These are phyloP conservation scores for Aspergillus fijiensis DNA, from an alignment of 2,329 filamentous ascomycete genomes.

Conservation along the genomic window DNA sequence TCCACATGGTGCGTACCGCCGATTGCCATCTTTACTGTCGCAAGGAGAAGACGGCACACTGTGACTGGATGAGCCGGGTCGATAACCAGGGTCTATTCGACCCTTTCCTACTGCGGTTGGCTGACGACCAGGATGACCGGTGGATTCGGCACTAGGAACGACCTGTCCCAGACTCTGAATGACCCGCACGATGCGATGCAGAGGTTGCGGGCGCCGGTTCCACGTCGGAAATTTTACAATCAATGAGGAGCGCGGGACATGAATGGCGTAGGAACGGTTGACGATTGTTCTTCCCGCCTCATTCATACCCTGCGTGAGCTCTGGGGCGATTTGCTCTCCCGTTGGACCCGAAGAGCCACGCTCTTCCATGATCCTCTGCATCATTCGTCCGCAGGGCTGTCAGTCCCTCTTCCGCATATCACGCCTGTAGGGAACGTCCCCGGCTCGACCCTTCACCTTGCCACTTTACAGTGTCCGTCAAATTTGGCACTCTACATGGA, in stretches of 20 bases:
- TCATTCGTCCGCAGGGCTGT: slow-evolving; percentile 11
- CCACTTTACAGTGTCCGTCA: slow-evolving; percentile 10
- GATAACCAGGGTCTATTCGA: slow-evolving; percentile 22
- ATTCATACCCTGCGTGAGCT: slow-evolving; percentile 2
- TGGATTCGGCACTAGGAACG: slow-evolving; percentile 21
- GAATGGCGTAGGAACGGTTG: slow-evolving; percentile 7
- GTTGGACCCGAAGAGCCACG: slow-evolving; percentile 4
- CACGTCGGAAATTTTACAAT: slow-evolving; percentile 29
- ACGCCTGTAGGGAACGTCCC: slow-evolving; percentile 12
- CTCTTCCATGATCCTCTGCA: slow-evolving; percentile 6
- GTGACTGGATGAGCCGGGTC: slow-evolving; percentile 16
- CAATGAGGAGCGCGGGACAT: slow-evolving; percentile 10
- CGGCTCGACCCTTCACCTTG: slow-evolving; percentile 7
- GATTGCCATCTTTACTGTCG: slow-evolving; percentile 15
- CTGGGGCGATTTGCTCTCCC: not conserved
- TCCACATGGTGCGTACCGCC: slow-evolving; percentile 21
- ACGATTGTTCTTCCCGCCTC: not conserved
- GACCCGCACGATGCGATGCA: slow-evolving; percentile 23
- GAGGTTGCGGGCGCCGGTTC: slow-evolving; percentile 21
- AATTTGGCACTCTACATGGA: not conserved
- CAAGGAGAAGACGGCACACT: slow-evolving; percentile 11
- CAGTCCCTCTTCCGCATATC: slow-evolving; percentile 1
- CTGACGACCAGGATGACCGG: slow-evolving; percentile 18
- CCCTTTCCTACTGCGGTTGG: slow-evolving; percentile 21
- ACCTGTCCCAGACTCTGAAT: slow-evolving; percentile 18